Conservation (phyloP, 148 eudicot genomes). For the Rhododendron molle region DNA sequence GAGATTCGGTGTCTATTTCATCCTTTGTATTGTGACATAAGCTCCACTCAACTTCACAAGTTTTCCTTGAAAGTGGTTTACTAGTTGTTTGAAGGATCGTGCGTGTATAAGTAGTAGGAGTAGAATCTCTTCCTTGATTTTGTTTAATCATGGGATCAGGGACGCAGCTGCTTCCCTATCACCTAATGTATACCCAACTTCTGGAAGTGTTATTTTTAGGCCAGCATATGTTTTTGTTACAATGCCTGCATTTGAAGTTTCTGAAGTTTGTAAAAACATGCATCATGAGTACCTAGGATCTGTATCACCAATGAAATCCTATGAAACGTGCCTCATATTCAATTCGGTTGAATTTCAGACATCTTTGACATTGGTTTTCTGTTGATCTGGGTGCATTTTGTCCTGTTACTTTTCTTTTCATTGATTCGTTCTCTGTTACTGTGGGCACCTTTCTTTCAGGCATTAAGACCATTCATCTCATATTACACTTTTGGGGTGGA, state of each 20-base stretch:
- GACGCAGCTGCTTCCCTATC: background rate
- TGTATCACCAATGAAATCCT: background rate
- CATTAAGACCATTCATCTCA: conserved; percentile 66
- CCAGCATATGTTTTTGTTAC: background rate
- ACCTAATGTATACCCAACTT: background rate
- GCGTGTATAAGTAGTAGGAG: background rate
- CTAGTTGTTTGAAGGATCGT: background rate
- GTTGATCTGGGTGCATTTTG: background rate
- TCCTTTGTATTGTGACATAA: background rate
- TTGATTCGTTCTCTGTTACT: background rate
- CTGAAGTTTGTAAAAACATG: background rate
- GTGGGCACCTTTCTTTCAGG: conserved; percentile 31
- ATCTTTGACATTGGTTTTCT: background rate
- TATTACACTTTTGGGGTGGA: conserved; percentile 66
- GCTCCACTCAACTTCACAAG: background rate
- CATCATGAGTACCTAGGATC: background rate
- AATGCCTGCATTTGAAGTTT: background rate
- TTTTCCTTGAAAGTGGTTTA: background rate
- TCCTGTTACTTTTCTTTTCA: background rate
- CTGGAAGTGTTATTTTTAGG: background rate
- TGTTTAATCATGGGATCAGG: background rate
- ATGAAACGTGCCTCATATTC: background rate
- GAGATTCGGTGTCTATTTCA: background rate
- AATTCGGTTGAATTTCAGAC: background rate
- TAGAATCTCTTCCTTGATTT: background rate